A percentile compares a stretch with the other conserved stretches of the same genome.
These are phyloP conservation scores for Ceratocystis variospora DNA, from an alignment of 2,329 filamentous ascomycete species.

Conservation along the genomic window DNA sequence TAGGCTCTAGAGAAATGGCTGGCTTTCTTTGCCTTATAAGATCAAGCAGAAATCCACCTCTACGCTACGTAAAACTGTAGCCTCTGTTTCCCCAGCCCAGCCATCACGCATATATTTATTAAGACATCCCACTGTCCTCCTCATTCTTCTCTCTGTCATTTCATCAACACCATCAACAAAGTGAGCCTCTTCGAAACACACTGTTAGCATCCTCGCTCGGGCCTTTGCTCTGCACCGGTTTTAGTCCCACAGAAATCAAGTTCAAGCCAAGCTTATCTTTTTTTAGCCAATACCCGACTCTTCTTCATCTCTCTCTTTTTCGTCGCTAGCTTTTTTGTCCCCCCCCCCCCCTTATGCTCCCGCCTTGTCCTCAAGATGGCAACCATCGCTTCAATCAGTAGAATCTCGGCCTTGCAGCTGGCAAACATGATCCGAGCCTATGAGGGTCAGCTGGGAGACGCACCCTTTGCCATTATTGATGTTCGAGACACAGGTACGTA, in stretches of 20 bases:
- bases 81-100: too few species aligned
- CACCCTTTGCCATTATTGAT: conserved; percentile 61
- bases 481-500: conserved; percentile 66
- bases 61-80: too few species aligned
- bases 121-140: neutral
- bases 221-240: neutral
- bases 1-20: neutral
- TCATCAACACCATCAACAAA: neutral
- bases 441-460: conserved; percentile 28
- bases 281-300: neutral
- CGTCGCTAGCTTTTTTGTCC: neutral
- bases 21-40: neutral
- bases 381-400: conserved; percentile 48
- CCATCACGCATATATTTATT: neutral
- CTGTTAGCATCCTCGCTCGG: neutral
- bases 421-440: conserved; percentile 46
- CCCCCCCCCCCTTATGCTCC: neutral
- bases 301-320: neutral
- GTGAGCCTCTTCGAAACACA: neutral
- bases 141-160: neutral
- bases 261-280: conserved; percentile 4
- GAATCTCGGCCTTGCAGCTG: conserved; percentile 56
- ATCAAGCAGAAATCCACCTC: neutral
- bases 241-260: conserved; percentile 1
- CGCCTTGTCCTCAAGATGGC: conserved; percentile 29